Conservation (phyloP, 176 grass and related monocot species). For the Guadua angustifolia region DNA sequence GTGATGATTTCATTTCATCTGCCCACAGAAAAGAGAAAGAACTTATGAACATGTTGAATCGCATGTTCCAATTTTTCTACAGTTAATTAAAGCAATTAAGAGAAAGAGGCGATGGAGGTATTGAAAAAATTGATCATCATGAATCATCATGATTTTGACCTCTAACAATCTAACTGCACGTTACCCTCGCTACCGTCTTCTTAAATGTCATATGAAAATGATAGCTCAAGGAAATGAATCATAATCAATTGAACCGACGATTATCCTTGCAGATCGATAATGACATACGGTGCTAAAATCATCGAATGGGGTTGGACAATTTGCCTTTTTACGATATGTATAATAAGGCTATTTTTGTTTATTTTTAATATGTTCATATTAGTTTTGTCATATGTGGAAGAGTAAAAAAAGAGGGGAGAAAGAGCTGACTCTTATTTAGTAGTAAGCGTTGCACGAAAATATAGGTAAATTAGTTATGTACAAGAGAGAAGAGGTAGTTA, state of each 20-base stretch:
- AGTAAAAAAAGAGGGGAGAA: no score
- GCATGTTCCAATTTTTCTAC: neutral
- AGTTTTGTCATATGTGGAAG: no score
- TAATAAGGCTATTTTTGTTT: no score
- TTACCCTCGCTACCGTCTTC: neutral
- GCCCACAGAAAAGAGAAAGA: neutral
- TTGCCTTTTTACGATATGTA: no score
- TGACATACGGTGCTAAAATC: neutral
- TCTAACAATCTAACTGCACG: neutral
- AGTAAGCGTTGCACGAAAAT: no score
- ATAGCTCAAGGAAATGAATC: neutral
- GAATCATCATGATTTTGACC: conserved; percentile 26
- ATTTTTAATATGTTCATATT: no score
- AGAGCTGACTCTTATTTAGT: no score
- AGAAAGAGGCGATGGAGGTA: neutral
- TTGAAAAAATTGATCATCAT: neutral
- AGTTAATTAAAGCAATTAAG: neutral
- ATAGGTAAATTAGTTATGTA: no score
- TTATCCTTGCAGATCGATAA: conserved; percentile 1
- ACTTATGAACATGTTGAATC: neutral
- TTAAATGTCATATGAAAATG: neutral
- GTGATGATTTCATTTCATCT: no score
- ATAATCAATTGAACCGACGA: neutral
- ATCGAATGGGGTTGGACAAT: neutral
- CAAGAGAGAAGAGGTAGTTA: no score